A percentile compares a stretch with the other conserved stretches of the same genome.
Conservation (phyloP, 169 alveolate species). For the Blepharisma undulans region DNA sequence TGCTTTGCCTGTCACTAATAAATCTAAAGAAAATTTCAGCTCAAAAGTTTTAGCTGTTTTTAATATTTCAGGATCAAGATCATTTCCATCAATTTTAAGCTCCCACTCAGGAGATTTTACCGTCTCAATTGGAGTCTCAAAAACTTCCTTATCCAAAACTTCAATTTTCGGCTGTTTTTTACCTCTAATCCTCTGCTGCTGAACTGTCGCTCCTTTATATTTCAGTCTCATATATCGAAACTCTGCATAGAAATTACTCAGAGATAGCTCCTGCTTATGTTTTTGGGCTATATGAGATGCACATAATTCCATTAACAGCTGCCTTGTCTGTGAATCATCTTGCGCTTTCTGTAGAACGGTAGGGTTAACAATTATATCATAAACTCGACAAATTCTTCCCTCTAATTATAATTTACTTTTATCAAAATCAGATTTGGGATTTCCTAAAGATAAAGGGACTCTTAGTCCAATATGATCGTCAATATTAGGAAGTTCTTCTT, state of each 20-base stretch:
- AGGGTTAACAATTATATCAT: constrained; percentile 82
- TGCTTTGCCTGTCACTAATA: constrained; percentile 55
- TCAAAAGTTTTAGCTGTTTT: constrained; percentile 50
- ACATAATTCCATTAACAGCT: constrained; percentile 66
- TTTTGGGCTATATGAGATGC: constrained; percentile 58
- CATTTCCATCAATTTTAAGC: constrained; percentile 39
- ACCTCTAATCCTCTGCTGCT: constrained; percentile 75
- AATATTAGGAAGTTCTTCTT: constrained; percentile 72
- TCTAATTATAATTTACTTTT: constrained; percentile 27
- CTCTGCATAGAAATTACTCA: constrained; percentile 48
- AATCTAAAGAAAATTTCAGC: constrained; percentile 51
- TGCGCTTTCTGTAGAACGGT: constrained; percentile 63
- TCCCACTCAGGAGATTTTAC: constrained; percentile 57
- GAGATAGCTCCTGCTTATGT: constrained; percentile 61
- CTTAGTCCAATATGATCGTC: constrained; percentile 75
- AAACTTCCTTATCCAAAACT: constrained; percentile 45
- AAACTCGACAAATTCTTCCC: constrained; percentile 73
- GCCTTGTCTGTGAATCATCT: constrained; percentile 60
- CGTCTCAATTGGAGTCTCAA: constrained; percentile 36
- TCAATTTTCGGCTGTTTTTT: constrained; percentile 74
- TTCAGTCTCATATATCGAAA: constrained; percentile 69
- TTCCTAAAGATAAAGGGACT: constrained; percentile 77
- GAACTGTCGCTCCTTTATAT: constrained; percentile 78
- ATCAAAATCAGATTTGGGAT: constrained; percentile 73
- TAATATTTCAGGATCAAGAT: constrained; percentile 39